phyloP scores from a whole-genome alignment of 345 rosid genomes.

The Gynandropsis gynandra region DNA sequence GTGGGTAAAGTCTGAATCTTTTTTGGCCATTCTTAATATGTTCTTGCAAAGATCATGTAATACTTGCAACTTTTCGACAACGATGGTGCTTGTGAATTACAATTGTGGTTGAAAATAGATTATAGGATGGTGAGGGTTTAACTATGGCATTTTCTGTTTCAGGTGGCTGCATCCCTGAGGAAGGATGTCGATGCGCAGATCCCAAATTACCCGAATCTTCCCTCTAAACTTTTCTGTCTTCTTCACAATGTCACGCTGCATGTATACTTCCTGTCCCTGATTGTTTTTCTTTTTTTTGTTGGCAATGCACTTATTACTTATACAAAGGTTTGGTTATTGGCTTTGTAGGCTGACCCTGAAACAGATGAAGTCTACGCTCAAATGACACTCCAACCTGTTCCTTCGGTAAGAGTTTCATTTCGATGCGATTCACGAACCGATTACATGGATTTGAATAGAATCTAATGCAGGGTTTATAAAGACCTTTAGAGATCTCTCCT shows the following conservation, averaged over 20 bases:
- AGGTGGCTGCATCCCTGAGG: conserved; percentile 95
- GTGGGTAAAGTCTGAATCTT: too few relatives aligned
- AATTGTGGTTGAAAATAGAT: too few relatives aligned
- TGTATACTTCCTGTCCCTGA: conserved; percentile 29
- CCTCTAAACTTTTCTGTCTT: conserved; percentile 76
- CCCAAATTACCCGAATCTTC: conserved; percentile 90
- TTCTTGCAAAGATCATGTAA: too few relatives aligned
- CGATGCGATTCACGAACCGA: too few relatives aligned
- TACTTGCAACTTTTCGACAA: too few relatives aligned
- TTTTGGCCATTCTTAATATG: too few relatives aligned
- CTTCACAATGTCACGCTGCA: conserved; percentile 80
- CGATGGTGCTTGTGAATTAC: too few relatives aligned
- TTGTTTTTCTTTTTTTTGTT: not conserved
- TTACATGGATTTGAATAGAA: too few relatives aligned
- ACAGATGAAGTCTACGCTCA: conserved; percentile 99
- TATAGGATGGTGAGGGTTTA: too few relatives aligned
- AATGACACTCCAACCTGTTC: conserved; percentile 84
- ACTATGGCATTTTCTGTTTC: conserved; percentile 6
- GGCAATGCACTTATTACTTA: not conserved
- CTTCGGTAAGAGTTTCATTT: too few relatives aligned
- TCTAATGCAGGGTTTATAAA: too few relatives aligned
- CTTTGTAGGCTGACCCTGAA: conserved; percentile 80
- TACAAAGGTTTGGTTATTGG: conserved; percentile 16
- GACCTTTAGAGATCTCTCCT: too few relatives aligned
- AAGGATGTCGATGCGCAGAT: conserved; percentile 53